Evolutionary conservation across 2,329 filamentous ascomycete genomes (phyloP).

Genomic region (Metarhizium rileyi): DNA sequence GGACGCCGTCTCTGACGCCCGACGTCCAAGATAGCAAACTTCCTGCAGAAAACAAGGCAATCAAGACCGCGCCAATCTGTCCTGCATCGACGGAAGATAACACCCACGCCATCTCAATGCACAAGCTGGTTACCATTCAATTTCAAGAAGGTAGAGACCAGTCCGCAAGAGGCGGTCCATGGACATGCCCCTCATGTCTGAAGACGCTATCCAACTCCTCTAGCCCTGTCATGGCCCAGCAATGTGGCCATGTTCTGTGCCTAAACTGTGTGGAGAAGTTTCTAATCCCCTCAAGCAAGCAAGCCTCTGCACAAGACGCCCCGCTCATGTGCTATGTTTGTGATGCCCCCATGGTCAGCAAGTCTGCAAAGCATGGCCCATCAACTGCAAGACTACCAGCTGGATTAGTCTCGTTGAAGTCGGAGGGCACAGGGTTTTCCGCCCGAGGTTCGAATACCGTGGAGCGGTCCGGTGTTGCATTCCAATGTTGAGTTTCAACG

Average conservation of each 20-base stretch:
- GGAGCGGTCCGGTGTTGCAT: slow-evolving; percentile 67
- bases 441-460: slow-evolving; percentile 77
- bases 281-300: slow-evolving; percentile 48
- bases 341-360: slow-evolving; percentile 60
- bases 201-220: slow-evolving; percentile 75
- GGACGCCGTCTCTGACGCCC: slow-evolving; percentile 80
- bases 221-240: slow-evolving; percentile 72
- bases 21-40: slow-evolving; percentile 34
- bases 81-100: slow-evolving; percentile 59
- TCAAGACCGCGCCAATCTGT: slow-evolving; percentile 63
- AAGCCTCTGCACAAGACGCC: slow-evolving; percentile 35
- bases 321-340: slow-evolving; percentile 68
- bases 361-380: slow-evolving; percentile 29
- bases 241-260: slow-evolving; percentile 88
- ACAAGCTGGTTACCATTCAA: slow-evolving; percentile 62
- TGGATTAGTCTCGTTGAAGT: slow-evolving; percentile 69
- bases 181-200: slow-evolving; percentile 73
- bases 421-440: slow-evolving; percentile 88
- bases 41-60: slow-evolving; percentile 46
- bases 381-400: slow-evolving; percentile 50
- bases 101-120: slow-evolving; percentile 68
- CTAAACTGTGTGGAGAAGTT: slow-evolving; percentile 77
- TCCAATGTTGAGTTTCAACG: slow-evolving; percentile 56
- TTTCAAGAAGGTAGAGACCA: slow-evolving; percentile 61
- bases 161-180: slow-evolving; percentile 32